These are phyloP conservation scores for Madurella fahalii DNA, from an alignment of 2,329 filamentous ascomycete species.

Conservation along the genomic window DNA sequence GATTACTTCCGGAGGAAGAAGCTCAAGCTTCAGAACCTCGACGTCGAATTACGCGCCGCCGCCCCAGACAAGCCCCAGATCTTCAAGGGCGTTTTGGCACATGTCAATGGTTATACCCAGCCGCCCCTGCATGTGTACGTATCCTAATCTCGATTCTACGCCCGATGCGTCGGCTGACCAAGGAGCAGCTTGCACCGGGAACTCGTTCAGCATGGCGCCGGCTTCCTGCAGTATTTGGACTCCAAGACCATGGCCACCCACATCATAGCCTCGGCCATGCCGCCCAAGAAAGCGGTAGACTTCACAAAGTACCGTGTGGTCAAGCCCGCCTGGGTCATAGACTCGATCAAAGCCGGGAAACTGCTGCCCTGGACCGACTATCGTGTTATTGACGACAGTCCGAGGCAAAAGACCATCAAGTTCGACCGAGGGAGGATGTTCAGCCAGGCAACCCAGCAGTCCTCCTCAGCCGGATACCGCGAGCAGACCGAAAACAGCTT, in stretches of 20 bases:
- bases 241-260: slow-evolving; percentile 93
- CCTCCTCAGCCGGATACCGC: slow-evolving; percentile 62
- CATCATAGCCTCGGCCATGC: slow-evolving; percentile 85
- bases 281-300: slow-evolving; percentile 88
- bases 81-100: slow-evolving; percentile 85
- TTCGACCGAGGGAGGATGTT: slow-evolving; percentile 59
- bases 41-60: slow-evolving; percentile 71
- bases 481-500: slow-evolving; percentile 80
- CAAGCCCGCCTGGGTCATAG: slow-evolving; percentile 89
- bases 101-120: slow-evolving; percentile 95
- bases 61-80: slow-evolving; percentile 71
- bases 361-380: slow-evolving; percentile 84
- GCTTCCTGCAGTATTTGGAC: slow-evolving; percentile 91
- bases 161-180: not conserved
- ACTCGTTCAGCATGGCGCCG: slow-evolving; percentile 89
- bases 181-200: slow-evolving; percentile 64
- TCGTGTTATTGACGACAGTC: slow-evolving; percentile 78
- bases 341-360: slow-evolving; percentile 77
- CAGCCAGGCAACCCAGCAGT: slow-evolving; percentile 59
- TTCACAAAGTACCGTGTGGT: slow-evolving; percentile 86
- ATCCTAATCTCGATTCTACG: no score
- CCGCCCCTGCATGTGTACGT: slow-evolving; percentile 74
- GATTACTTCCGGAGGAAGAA: slow-evolving; percentile 97
- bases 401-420: slow-evolving; percentile 71
- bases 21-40: slow-evolving; percentile 93